phyloP scores from a whole-genome alignment of 1,139 yeast species.

The Blastobotrys arbuscula region DNA sequence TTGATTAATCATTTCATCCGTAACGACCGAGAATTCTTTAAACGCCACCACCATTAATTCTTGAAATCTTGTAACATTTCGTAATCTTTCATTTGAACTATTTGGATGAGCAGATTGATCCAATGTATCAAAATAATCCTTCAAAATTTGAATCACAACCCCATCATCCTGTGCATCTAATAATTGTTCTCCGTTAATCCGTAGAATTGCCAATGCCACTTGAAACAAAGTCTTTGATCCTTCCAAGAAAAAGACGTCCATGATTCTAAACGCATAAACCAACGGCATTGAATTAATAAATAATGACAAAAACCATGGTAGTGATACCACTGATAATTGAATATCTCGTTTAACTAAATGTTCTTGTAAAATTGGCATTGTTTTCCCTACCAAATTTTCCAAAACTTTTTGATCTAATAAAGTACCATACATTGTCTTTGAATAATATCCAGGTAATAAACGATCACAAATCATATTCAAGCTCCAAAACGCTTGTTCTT shows the following conservation, averaged over 20 bases:
- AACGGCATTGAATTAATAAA: conserved; percentile 92
- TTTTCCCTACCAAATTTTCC: conserved; percentile 81
- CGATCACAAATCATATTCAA: conserved; percentile 76
- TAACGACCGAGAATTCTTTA: conserved; percentile 76
- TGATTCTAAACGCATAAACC: conserved; percentile 83
- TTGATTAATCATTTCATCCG: conserved; percentile 65
- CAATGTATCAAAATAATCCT: conserved; percentile 70
- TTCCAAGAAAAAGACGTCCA: conserved; percentile 85
- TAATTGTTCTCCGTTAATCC: conserved; percentile 80
- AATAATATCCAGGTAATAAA: conserved; percentile 91
- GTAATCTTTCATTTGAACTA: conserved; percentile 56
- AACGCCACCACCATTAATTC: conserved; percentile 87
- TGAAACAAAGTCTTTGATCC: conserved; percentile 90
- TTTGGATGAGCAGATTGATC: conserved; percentile 79
- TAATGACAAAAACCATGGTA: conserved; percentile 94
- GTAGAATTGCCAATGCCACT: conserved; percentile 82
- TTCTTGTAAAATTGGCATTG: conserved; percentile 84
- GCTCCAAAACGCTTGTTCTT: conserved; percentile 97
- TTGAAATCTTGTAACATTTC: conserved; percentile 77
- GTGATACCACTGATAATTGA: conserved; percentile 87
- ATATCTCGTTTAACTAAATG: conserved; percentile 77
- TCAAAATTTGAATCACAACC: conserved; percentile 75
- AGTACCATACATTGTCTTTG: conserved; percentile 97
- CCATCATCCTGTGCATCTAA: conserved; percentile 87
- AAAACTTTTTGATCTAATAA: conserved; percentile 88